Evolutionary conservation across 768 basidiomycete species (phyloP).

Genomic region (Holtermannia corniformis): DNA sequence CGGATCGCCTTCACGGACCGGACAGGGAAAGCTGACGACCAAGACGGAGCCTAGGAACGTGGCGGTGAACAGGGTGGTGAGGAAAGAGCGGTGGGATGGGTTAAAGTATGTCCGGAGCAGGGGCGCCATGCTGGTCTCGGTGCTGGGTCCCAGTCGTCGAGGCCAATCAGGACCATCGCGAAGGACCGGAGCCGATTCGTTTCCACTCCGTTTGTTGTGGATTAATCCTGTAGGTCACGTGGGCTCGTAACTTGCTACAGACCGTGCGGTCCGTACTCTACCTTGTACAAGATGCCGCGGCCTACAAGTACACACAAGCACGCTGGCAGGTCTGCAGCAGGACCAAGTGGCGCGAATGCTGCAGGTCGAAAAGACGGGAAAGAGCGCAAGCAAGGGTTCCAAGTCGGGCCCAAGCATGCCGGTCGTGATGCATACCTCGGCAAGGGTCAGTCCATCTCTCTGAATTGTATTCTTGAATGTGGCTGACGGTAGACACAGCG

Average conservation of each 20-base stretch:
- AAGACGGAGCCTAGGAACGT: slow-evolving; percentile 41
- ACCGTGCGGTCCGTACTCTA: no score
- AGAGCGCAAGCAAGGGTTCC: slow-evolving; percentile 29
- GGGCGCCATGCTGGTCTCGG: slow-evolving; percentile 34
- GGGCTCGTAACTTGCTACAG: no score
- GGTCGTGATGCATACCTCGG: slow-evolving; percentile 41
- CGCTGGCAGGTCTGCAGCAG: no score
- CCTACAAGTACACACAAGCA: no score
- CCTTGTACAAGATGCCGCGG: no score
- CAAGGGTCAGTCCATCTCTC: slow-evolving; percentile 29
- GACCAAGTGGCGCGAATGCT: no score
- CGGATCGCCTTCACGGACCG: slow-evolving; percentile 22
- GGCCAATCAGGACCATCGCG: no score
- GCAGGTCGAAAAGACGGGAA: no score
- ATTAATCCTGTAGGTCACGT: no score
- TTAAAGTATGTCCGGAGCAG: slow-evolving; percentile 36
- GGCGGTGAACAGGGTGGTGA: slow-evolving; percentile 39
- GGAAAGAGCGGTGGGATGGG: slow-evolving; percentile 35
- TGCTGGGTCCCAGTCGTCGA: no score
- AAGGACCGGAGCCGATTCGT: no score
- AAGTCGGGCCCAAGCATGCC: slow-evolving; percentile 39
- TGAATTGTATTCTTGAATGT: not conserved
- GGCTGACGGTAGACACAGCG: slow-evolving; percentile 19
- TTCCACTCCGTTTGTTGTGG: no score
- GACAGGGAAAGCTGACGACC: slow-evolving; percentile 41